Evolutionary conservation across 345 rosid species (phyloP).

Genomic region (Stellera chamaejasme): DNA sequence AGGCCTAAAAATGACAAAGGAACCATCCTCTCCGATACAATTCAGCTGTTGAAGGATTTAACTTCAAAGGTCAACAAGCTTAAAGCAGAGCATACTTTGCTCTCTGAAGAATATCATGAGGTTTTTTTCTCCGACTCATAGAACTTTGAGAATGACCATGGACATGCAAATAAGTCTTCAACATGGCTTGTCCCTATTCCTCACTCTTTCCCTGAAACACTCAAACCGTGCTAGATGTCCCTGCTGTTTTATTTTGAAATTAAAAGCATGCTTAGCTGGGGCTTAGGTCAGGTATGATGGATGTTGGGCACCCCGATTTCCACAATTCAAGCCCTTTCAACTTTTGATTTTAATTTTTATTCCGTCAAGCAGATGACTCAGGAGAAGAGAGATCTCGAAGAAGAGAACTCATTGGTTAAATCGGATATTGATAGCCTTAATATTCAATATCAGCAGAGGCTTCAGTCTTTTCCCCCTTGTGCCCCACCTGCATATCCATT

Average conservation of each 20-base stretch:
- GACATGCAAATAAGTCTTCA: neutral
- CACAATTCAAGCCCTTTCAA: too few relatives aligned
- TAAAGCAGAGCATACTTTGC: constrained; percentile 50
- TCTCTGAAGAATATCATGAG: constrained; percentile 87
- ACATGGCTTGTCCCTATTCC: too few relatives aligned
- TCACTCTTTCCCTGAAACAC: too few relatives aligned
- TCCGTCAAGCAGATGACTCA: constrained; percentile 46
- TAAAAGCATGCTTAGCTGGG: too few relatives aligned
- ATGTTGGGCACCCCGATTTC: too few relatives aligned
- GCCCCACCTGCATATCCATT: constrained; percentile 60
- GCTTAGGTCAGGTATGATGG: too few relatives aligned
- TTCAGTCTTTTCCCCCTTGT: constrained; percentile 66
- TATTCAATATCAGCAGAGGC: constrained; percentile 68
- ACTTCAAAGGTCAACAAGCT: constrained; percentile 71
- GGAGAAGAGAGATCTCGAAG: constrained; percentile 86
- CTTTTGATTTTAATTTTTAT: neutral
- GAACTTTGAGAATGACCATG: neutral
- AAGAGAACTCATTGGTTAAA: constrained; percentile 74
- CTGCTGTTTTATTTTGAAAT: too few relatives aligned
- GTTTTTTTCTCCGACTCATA: constrained; percentile 21
- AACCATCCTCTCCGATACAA: constrained; percentile 65
- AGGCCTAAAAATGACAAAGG: constrained; percentile 91
- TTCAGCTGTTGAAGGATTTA: constrained; percentile 79
- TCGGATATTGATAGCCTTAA: constrained; percentile 69
- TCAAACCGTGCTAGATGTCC: too few relatives aligned